Evolutionary conservation across 257 asterid genomes (phyloP).

Genomic region (Prunella vulgaris): DNA sequence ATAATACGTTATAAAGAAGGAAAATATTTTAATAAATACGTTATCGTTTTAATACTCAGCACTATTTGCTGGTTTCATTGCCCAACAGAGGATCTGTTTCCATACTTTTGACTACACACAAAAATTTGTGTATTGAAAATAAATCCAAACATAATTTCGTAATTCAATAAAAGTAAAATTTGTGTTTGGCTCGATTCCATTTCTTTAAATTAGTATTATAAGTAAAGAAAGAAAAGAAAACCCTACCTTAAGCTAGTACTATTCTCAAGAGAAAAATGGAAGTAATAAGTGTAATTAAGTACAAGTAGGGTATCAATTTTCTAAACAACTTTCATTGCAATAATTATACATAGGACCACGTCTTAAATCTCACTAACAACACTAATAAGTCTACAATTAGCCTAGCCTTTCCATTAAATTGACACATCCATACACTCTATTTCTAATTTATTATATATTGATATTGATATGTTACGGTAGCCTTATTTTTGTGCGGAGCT

Average conservation of each 20-base stretch:
- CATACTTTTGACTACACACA: too few relatives aligned
- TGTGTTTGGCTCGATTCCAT: background rate
- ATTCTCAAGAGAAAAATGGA: background rate
- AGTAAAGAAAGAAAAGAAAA: background rate
- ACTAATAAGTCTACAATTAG: slow-evolving; percentile 18
- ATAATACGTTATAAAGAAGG: too few relatives aligned
- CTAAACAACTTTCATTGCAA: background rate
- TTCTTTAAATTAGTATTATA: background rate
- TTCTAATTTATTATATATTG: background rate
- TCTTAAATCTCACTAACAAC: slow-evolving; percentile 11
- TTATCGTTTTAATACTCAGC: too few relatives aligned
- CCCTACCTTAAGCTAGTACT: too few relatives aligned
- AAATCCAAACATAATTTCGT: background rate
- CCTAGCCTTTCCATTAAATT: slow-evolving; percentile 18
- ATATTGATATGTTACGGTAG: too few relatives aligned
- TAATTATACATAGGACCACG: slow-evolving; percentile 14
- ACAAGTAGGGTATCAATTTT: background rate
- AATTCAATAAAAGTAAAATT: background rate
- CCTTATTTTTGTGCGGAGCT: too few relatives aligned
- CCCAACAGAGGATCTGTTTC: too few relatives aligned
- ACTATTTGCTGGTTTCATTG: too few relatives aligned
- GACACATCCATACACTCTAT: slow-evolving; percentile 11
- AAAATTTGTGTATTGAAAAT: too few relatives aligned
- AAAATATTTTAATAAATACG: too few relatives aligned
- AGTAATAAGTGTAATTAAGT: background rate